Conservation (phyloP, 169 alveolate species). For the Plasmodium reichenowi region DNA sequence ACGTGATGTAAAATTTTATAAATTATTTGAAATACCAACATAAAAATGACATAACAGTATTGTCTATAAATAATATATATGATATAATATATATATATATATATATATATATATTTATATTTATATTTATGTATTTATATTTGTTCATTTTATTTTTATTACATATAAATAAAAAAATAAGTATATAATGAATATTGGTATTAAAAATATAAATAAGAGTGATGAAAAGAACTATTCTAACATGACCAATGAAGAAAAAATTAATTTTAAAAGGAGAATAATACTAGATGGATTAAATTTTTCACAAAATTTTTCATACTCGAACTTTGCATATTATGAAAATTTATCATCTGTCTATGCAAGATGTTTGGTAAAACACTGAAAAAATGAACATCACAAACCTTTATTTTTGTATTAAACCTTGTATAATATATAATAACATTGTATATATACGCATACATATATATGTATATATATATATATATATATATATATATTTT, state of each 20-base stretch:
- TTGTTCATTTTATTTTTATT: not conserved
- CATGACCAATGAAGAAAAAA: constrained; percentile 59
- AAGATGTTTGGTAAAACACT: constrained; percentile 10
- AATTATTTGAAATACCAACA: no score
- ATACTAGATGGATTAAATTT: constrained; percentile 59
- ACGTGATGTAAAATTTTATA: no score
- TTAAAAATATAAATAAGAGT: constrained; percentile 29
- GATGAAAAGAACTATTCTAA: constrained; percentile 60
- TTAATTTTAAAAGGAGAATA: constrained; percentile 25
- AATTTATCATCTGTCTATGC: constrained; percentile 53
- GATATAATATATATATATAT: not conserved
- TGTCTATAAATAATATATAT: not conserved
- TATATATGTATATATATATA: not conserved
- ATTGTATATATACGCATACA: not conserved
- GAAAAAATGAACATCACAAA: constrained; percentile 9
- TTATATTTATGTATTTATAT: not conserved
- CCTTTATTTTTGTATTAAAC: not conserved
- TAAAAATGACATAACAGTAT: not conserved
- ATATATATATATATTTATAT: no score
- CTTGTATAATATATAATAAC: not conserved
- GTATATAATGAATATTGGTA: constrained; percentile 28
- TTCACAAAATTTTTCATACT: constrained; percentile 53
- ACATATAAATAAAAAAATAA: not conserved
- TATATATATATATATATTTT: not conserved
- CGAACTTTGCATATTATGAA: constrained; percentile 46